Evolutionary conservation across 768 basidiomycete species (phyloP).

Genomic region (Leccinum incarnatum): DNA sequence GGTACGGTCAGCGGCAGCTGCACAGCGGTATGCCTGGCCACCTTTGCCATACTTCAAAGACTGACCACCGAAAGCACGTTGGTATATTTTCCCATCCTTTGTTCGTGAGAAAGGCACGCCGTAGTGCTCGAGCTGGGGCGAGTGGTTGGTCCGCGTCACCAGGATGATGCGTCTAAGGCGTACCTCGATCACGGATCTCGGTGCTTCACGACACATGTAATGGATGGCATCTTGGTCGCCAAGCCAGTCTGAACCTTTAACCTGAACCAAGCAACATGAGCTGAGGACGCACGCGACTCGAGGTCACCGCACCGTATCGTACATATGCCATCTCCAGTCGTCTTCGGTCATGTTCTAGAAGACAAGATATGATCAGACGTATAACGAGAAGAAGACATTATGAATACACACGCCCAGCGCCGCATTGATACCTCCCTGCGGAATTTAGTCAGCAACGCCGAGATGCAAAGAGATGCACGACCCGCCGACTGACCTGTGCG

Average conservation of each 20-base stretch:
- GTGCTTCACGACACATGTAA: conserved; percentile 99
- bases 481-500: conserved; percentile 65
- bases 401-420: conserved; percentile 75
- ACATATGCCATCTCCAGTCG: conserved; percentile 99
- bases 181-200: conserved; percentile 89
- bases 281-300: conserved; percentile 3
- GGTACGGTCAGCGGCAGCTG: conserved; percentile 97
- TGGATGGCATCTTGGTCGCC: conserved; percentile 99
- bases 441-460: conserved; percentile 12
- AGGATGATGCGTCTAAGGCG: conserved; percentile 8
- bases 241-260: conserved; percentile 99
- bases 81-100: conserved; percentile 98
- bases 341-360: conserved; percentile 97
- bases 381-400: conserved; percentile 4
- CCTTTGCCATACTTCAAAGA: conserved; percentile 97
- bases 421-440: conserved; percentile 95
- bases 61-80: conserved; percentile 98
- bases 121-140: conserved; percentile 86
- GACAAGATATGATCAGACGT: not conserved
- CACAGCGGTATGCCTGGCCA: conserved; percentile 98
- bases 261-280: conserved; percentile 44
- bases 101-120: conserved; percentile 99
- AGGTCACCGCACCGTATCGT: conserved; percentile 69
- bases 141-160: not conserved
- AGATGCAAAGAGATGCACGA: not conserved